Base-by-base conservation (phyloP, 257 asterid genomes). In the Fraxinus quadrangulata region DNA sequence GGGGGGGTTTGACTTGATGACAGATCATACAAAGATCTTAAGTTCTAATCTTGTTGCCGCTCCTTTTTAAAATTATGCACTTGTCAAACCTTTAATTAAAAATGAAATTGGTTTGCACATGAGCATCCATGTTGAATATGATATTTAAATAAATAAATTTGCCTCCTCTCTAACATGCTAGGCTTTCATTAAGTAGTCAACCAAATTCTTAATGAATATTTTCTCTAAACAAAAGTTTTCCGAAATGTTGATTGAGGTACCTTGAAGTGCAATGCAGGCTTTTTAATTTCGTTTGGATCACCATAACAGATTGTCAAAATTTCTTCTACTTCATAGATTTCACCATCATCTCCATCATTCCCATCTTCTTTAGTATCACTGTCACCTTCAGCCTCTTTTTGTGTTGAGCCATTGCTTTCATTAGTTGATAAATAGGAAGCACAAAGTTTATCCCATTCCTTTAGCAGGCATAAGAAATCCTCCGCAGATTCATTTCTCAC, bases 401-500 rank as follows among this genome's bases (percentile, higher is more conserved):
- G 34, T 1, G 81, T 33, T 0, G 72, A 61, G 13, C 77, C 77
- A 30, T 78, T 82, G 75, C 75, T 78, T 51, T 75, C 83, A 34
- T 75, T 45, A 63, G 69, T 45, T 24, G 86, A 78, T 69, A 86
- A 83, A 71, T 75, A 75, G 21, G 93, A 76, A 0, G 28, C 83
- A 75, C 97, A 87, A 42, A 95, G 90, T 63, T 82, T 86, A 77
- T 85, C 89, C 98, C 99, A 95, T 70, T 92, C 97, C 81, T 79
- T 81, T 19, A 93, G 75, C 49, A 96, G 80, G 31, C 24, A 10
- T 5, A 93, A 78, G 66, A 86, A 93, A 70, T 91, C 83, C 7
- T 88, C 89, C 0, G 98, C 99, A 1, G 83, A 36, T 77, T 87
- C 97, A 82, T 89, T 85, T 77, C 96, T 79, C 17, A 89, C 97